phyloP scores from a whole-genome alignment of 2,329 filamentous ascomycete genomes.

The Xylariomycetidae sp. region DNA sequence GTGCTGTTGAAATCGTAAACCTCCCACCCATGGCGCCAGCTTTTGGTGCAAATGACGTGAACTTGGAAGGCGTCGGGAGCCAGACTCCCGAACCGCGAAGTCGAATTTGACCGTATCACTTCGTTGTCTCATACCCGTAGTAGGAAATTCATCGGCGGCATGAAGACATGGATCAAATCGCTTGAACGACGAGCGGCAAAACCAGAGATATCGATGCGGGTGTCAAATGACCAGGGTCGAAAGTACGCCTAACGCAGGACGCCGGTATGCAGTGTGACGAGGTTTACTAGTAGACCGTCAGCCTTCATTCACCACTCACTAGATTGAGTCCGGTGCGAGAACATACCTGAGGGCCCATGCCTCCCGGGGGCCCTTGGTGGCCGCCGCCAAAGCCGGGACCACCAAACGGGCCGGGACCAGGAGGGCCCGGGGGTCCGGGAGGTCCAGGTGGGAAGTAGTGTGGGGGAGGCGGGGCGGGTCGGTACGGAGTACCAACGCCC shows the following conservation, averaged over 20 bases:
- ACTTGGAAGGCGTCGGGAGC: no score
- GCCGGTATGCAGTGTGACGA: slow-evolving; percentile 26
- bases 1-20: slow-evolving; percentile 17
- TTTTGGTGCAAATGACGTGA: slow-evolving; percentile 19
- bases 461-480: slow-evolving; percentile 64
- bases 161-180: slow-evolving; percentile 15
- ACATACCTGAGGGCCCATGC: slow-evolving; percentile 27
- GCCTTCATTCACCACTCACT: slow-evolving; percentile 4
- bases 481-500: slow-evolving; percentile 93
- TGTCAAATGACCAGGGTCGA: slow-evolving; percentile 21
- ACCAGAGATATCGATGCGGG: slow-evolving; percentile 24
- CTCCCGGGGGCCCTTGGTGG: slow-evolving; percentile 26
- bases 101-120: no score
- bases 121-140: slow-evolving; percentile 10
- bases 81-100: no score
- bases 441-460: slow-evolving; percentile 27
- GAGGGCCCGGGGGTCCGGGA: slow-evolving; percentile 22
- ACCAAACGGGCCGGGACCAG: slow-evolving; percentile 22
- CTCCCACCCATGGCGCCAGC: slow-evolving; percentile 16
- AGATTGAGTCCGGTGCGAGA: background rate
- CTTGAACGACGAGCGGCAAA: slow-evolving; percentile 20
- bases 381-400: slow-evolving; percentile 19
- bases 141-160: slow-evolving; percentile 15
- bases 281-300: slow-evolving; percentile 13
- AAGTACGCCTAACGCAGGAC: slow-evolving; percentile 30